phyloP scores from a whole-genome alignment of 2,329 filamentous ascomycete genomes.

The Cladophialophora exuberans region DNA sequence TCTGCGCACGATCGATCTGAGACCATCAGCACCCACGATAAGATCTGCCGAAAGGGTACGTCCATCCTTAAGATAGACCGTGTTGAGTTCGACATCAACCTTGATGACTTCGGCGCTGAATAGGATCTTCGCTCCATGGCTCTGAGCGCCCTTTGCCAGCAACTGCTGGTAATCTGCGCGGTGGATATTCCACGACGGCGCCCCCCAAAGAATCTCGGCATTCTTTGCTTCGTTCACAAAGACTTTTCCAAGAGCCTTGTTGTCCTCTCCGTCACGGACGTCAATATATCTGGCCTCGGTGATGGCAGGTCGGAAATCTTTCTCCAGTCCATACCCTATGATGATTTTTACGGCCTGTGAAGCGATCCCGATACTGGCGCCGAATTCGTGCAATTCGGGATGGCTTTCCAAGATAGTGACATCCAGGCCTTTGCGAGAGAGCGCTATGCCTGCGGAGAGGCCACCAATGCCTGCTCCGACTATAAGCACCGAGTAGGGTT shows the following conservation, averaged over 20 bases:
- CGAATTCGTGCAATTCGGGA: constrained; percentile 28
- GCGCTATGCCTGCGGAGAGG: constrained; percentile 34
- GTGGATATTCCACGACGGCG: constrained; percentile 5
- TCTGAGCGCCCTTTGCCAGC: constrained; percentile 2
- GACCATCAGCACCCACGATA: constrained; percentile 8
- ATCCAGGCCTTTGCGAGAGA: constrained; percentile 27
- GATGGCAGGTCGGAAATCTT: not conserved
- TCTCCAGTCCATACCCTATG: not conserved
- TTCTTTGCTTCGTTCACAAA: constrained; percentile 1
- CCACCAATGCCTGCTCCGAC: constrained; percentile 30
- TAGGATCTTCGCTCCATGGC: constrained; percentile 3
- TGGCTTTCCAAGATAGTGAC: constrained; percentile 35
- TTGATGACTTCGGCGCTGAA: constrained; percentile 9
- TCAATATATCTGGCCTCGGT: constrained; percentile 7
- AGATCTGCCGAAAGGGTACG: constrained; percentile 9
- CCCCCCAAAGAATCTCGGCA: not conserved
- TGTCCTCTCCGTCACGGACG: not conserved
- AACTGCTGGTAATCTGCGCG: constrained; percentile 8
- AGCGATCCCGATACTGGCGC: constrained; percentile 23
- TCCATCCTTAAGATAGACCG: constrained; percentile 6
- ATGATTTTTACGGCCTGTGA: constrained; percentile 8
- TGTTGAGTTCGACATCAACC: constrained; percentile 11
- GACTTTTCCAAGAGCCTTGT: not conserved
- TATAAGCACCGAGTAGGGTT: constrained; percentile 1
- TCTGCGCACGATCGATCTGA: constrained; percentile 1